Evolutionary conservation across 805 yeast species (phyloP), one percentile per base, ranked within the genome.

Genomic region (Teunomyces kruisii): DNA sequence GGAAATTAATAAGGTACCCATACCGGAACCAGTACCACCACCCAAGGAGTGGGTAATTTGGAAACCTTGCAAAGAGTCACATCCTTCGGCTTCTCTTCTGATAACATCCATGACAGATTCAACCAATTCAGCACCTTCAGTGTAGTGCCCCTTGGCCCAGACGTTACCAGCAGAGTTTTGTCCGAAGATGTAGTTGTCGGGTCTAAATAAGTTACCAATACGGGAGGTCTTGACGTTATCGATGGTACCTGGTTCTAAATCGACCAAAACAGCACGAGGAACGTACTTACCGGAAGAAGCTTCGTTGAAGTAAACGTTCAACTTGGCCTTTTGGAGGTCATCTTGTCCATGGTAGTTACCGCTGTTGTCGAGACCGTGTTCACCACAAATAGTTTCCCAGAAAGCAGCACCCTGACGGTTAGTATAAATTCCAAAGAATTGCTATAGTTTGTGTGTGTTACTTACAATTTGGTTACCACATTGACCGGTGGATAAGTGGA

Each of bases 111-210:
- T 70, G 15, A 90, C 96, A 17, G 89, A 80, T 61, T 90, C 96
- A 35, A 88, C 91, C 54, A 90, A 77, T 74, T 90, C 97, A 4
- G 97, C 96, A 58, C 97, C 97, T 69, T 90, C 97, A 31, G 97
- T 90, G 75, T 90, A 90, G 72, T 87, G 94, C 62, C 97, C 97
- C 68, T 89, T 90, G 45, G 97, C 97, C 97, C 97, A 90, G 58
- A 88, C 95, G 62, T 90, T 90, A 58, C 96, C 97, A 1, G 97
- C 97, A 22, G 96, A 87, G 24, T 91, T 81, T 68, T 88, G 95
- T 40, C 96, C 96, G 61, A 81, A 86, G 52, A 90, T 86, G 59
- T 81, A 83, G 72, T 89, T 89, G 65, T 90, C 97, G 26, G 97
- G 97, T 70, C 97, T 86, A 70, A 88, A 90, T 54, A 90, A 73